phyloP scores from a whole-genome alignment of 305 asterid genomes.

The Rubia peregrina region DNA sequence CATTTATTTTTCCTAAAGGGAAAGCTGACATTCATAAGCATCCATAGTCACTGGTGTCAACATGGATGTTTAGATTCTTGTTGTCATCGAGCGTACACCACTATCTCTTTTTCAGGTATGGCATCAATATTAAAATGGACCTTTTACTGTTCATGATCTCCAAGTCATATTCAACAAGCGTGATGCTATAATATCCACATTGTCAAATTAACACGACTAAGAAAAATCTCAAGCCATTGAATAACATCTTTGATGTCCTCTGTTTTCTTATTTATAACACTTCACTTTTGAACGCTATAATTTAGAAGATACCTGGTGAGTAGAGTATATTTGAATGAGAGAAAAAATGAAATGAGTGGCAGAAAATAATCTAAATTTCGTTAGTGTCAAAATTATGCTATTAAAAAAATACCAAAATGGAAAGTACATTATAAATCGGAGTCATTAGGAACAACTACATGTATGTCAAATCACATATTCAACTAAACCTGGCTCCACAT shows the following conservation, averaged over 20 bases:
- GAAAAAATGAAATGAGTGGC: too few relatives aligned
- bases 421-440: too few relatives aligned
- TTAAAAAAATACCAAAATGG: too few relatives aligned
- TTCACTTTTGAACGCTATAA: too few relatives aligned
- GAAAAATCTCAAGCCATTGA: background rate
- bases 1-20: background rate
- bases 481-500: slow-evolving; percentile 5
- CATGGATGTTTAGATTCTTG: slow-evolving; percentile 17
- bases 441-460: background rate
- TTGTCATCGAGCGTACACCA: slow-evolving; percentile 20
- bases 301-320: too few relatives aligned
- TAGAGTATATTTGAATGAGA: too few relatives aligned
- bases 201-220: background rate
- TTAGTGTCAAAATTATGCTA: too few relatives aligned
- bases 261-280: too few relatives aligned
- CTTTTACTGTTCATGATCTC: background rate
- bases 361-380: too few relatives aligned
- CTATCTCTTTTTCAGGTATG: slow-evolving; percentile 18
- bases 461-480: background rate
- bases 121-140: background rate
- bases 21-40: slow-evolving; percentile 11
- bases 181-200: background rate
- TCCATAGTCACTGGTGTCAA: slow-evolving; percentile 11
- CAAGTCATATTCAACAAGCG: slow-evolving; percentile 2
- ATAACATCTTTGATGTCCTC: background rate